Percentiles rank a stretch among this genome's conserved stretches.
Evolutionary conservation across 495 filamentous ascomycete genomes (phyloP).

Genomic region (Lophiotrema nucula): DNA sequence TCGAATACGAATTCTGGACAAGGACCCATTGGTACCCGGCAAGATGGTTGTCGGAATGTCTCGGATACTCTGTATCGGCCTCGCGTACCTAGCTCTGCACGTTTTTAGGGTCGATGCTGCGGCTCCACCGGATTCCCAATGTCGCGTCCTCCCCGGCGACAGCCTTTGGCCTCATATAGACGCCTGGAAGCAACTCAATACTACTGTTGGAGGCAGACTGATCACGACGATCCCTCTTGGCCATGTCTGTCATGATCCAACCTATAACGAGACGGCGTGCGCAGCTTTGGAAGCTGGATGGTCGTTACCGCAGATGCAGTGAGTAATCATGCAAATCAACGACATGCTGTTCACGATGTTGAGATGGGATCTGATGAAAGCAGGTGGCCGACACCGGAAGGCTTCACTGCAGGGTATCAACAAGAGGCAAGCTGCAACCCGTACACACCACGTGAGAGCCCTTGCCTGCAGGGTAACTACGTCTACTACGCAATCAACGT

Average conservation of each 20-base stretch:
- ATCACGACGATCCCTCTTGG: constrained; percentile 15
- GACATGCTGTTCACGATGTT: too few species aligned
- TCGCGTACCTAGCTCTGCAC: too few species aligned
- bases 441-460: constrained; percentile 47
- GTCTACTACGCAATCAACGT: constrained; percentile 57
- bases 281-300: background rate
- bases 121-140: too few species aligned
- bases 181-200: constrained; percentile 15
- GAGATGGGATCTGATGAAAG: background rate
- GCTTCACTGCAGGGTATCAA: constrained; percentile 49
- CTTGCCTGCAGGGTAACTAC: constrained; percentile 60
- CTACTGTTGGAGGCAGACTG: constrained; percentile 11
- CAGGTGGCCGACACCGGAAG: constrained; percentile 34
- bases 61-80: too few species aligned
- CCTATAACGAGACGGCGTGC: constrained; percentile 14
- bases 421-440: constrained; percentile 57
- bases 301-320: constrained; percentile 4
- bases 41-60: too few species aligned
- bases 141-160: constrained; percentile 16
- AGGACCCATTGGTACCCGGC: too few species aligned
- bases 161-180: constrained; percentile 3
- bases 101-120: too few species aligned
- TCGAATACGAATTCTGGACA: too few species aligned
- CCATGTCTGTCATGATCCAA: constrained; percentile 14
- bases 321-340: background rate